A percentile compares a stretch with the other conserved stretches of the same genome.
phyloP scores from a whole-genome alignment of 2,329 filamentous ascomycete species.

The Clonostachys byssicola region DNA sequence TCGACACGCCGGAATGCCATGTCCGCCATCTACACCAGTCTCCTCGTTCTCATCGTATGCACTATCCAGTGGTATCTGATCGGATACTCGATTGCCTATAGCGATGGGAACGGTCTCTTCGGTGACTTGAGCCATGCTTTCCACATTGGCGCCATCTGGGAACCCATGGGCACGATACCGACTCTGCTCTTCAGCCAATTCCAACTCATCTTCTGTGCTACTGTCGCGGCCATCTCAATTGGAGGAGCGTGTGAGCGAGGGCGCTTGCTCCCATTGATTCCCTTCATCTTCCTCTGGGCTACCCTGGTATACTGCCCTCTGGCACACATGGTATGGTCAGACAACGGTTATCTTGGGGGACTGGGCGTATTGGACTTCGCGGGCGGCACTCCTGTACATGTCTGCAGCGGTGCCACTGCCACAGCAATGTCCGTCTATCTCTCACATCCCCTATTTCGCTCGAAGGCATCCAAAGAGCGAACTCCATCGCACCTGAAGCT shows the following conservation, averaged over 20 bases:
- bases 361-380: constrained; percentile 8
- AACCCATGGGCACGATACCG: constrained; percentile 8
- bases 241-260: constrained; percentile 8
- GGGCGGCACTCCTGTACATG: constrained; percentile 8
- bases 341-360: constrained; percentile 8
- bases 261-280: constrained; percentile 6
- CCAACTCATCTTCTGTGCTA: constrained; percentile 10
- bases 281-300: constrained; percentile 9
- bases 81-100: constrained; percentile 9
- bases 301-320: constrained; percentile 10
- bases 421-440: constrained; percentile 9
- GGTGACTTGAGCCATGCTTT: constrained; percentile 5
- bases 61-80: constrained; percentile 9
- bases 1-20: constrained; percentile 8
- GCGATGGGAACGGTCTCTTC: constrained; percentile 6
- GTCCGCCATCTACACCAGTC: constrained; percentile 5
- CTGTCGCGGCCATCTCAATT: constrained; percentile 8
- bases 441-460: constrained; percentile 9
- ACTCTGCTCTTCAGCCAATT: constrained; percentile 10
- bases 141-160: constrained; percentile 7
- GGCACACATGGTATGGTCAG: constrained; percentile 9
- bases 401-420: constrained; percentile 8
- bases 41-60: constrained; percentile 9
- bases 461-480: constrained; percentile 3
- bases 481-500: constrained; percentile 7